Evolutionary conservation across 1,284 basidiomycete species (phyloP), one percentile per base, ranked within the genome.

Genomic region (Ganoderma multipileum): DNA sequence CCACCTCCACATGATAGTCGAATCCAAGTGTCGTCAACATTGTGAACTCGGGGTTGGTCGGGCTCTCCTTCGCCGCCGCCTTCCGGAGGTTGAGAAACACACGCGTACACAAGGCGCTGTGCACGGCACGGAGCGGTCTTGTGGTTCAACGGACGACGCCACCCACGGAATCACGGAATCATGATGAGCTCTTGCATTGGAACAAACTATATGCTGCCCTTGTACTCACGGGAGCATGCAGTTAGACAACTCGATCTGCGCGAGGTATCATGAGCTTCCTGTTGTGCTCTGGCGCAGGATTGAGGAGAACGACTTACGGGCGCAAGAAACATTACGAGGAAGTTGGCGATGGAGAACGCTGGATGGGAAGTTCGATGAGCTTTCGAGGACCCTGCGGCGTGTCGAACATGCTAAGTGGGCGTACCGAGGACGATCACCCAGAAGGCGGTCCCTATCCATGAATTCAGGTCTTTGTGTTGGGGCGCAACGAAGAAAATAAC

Each of bases 341-440:
- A 26, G n/a, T 65, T 65, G 2, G 58, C 26, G 14, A 60, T 20
- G 57, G 64, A 65, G 30, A 65, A 33, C 20, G 26, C 64, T 65
- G 23, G 11, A 14, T 14, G 23, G 1, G 8, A 26, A 55, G 38
- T 7, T n/a, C 1, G 16, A 16, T 55, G 11, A 18, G 20, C 33
- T n/a, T 33, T 14, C 36, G 16, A 9, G 18, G 20, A 12, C 14
- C 14, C 39, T 11, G 39, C 12, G 12, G 2, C n/a, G 23, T 5
- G 12, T 26, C 1, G 12, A 26, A 12, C 11, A 12, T 4, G 47
- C 23, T 5, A 8, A 8, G n/a, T 11, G 44, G 58, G n/a, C 58
- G 11, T 23, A 59, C 63, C 39, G 36, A 64, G 42, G 1, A 65
- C 64, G 33, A 65, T 59, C 5, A 28, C 9, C 28, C 36, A 65